These are phyloP conservation scores for Gymnopilus junonius DNA, from an alignment of 768 basidiomycete species.

Conservation along the genomic window DNA sequence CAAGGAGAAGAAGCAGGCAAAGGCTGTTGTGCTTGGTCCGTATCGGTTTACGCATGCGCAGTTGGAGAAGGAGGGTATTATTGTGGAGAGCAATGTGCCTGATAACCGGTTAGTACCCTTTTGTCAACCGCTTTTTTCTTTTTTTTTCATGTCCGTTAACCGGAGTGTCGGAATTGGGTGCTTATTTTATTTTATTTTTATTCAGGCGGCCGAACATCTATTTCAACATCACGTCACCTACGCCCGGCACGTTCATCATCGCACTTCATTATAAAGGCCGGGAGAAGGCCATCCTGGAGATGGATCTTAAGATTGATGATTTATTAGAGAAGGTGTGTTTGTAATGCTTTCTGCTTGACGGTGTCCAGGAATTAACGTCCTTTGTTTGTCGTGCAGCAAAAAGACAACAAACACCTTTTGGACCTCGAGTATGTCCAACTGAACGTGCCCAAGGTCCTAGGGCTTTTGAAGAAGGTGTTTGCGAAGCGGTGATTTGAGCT, in stretches of 20 bases:
- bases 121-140: neutral
- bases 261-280: constrained; percentile 98
- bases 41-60: constrained; percentile 98
- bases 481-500: constrained; percentile 70
- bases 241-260: constrained; percentile 98
- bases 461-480: constrained; percentile 92
- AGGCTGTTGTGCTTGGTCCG: constrained; percentile 88
- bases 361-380: constrained; percentile 1
- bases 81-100: constrained; percentile 98
- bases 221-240: constrained; percentile 98
- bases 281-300: constrained; percentile 98
- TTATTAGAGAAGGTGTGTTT: constrained; percentile 87
- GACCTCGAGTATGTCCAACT: constrained; percentile 98
- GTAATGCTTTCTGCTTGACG: neutral
- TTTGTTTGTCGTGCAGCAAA: constrained; percentile 68
- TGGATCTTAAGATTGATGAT: constrained; percentile 99
- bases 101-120: constrained; percentile 90
- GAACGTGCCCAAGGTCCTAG: constrained; percentile 94
- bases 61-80: constrained; percentile 98
- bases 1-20: constrained; percentile 92
- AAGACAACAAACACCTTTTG: constrained; percentile 95
- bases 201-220: constrained; percentile 94
- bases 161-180: constrained; percentile 5
- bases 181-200: constrained; percentile 13
- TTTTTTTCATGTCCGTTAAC: neutral